Evolutionary conservation across 352 stramenopile genomes (phyloP).

Genomic region (Pelagophyceae sp.): DNA sequence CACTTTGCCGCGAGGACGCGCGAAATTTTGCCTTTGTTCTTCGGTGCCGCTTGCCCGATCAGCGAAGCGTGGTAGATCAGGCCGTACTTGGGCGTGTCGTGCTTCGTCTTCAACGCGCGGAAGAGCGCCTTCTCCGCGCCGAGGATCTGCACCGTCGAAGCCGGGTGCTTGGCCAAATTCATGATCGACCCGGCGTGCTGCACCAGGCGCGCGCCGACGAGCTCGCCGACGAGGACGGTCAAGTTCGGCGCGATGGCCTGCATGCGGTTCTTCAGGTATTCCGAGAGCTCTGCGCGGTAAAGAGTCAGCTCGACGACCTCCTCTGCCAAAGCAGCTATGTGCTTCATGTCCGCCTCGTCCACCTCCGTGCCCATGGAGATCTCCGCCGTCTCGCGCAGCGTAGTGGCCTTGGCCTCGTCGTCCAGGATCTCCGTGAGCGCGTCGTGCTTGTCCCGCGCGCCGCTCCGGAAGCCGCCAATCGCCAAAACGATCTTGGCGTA

Average conservation of each 20-base stretch:
- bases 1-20: slow-evolving; percentile 96
- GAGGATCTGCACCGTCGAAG: slow-evolving; percentile 96
- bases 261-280: slow-evolving; percentile 99
- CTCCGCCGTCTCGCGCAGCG: slow-evolving; percentile 93
- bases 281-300: slow-evolving; percentile 91
- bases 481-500: slow-evolving; percentile 95
- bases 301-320: slow-evolving; percentile 76
- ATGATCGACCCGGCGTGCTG: slow-evolving; percentile 97
- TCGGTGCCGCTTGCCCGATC: slow-evolving; percentile 95
- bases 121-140: slow-evolving; percentile 99
- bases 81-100: slow-evolving; percentile 99
- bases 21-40: slow-evolving; percentile 99
- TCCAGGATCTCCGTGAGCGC: slow-evolving; percentile 65
- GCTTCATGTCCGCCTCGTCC: slow-evolving; percentile 92
- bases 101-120: slow-evolving; percentile 98
- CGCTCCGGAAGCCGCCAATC: slow-evolving; percentile 56
- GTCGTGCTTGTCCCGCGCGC: slow-evolving; percentile 21
- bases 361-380: slow-evolving; percentile 99
- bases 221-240: slow-evolving; percentile 96
- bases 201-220: slow-evolving; percentile 96
- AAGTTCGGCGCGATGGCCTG: slow-evolving; percentile 99
- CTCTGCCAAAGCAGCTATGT: slow-evolving; percentile 74
- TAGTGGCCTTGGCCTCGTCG: slow-evolving; percentile 67
- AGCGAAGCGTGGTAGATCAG: slow-evolving; percentile 99
- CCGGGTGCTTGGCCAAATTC: slow-evolving; percentile 98